phyloP scores from a whole-genome alignment of 108 stramenopile species.

The Fragilariopsis cylindrus region DNA sequence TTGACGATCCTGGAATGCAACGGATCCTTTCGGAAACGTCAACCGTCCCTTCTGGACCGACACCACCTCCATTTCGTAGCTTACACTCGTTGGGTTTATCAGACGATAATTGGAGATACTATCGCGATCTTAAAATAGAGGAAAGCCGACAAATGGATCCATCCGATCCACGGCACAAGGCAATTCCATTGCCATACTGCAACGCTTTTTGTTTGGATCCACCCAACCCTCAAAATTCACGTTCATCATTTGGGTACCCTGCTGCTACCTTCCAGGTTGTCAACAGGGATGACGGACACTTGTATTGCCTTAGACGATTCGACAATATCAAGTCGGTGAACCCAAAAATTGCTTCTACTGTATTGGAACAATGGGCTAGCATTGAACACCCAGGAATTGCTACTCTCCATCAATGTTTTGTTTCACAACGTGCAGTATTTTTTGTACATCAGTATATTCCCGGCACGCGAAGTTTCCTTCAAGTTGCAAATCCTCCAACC shows the following conservation, averaged over 20 bases:
- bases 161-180: conserved; percentile 62
- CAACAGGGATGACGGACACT: conserved; percentile 67
- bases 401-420: conserved; percentile 70
- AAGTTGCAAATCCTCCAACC: conserved; percentile 31
- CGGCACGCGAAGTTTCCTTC: conserved; percentile 73
- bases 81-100: conserved; percentile 46
- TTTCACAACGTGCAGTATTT: conserved; percentile 87
- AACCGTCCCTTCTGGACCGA: conserved; percentile 45
- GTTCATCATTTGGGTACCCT: conserved; percentile 84
- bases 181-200: conserved; percentile 38
- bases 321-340: conserved; percentile 81
- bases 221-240: conserved; percentile 23
- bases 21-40: conserved; percentile 18
- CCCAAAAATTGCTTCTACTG: conserved; percentile 78
- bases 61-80: conserved; percentile 46
- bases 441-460: conserved; percentile 89
- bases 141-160: conserved; percentile 63
- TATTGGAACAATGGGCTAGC: conserved; percentile 63
- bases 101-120: conserved; percentile 63
- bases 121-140: conserved; percentile 62
- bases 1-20: conserved; percentile 15
- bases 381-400: conserved; percentile 76
- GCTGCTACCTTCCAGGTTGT: conserved; percentile 62
- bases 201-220: conserved; percentile 31
- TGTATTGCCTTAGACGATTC: conserved; percentile 85